Conservation (phyloP, 2,329 filamentous ascomycete genomes). For the Chaetomium sp. region DNA sequence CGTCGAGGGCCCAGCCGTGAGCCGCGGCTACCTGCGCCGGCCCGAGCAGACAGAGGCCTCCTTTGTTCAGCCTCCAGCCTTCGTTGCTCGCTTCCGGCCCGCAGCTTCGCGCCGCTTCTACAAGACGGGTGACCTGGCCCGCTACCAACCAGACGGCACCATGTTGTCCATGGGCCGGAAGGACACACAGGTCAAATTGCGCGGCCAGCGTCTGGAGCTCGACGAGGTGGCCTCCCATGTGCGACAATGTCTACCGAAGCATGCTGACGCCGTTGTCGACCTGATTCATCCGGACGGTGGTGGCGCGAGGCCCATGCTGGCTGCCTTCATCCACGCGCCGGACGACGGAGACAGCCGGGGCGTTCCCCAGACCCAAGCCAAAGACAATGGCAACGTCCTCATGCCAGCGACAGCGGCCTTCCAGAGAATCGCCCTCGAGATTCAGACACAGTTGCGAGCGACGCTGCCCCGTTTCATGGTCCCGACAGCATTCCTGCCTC, state of each 20-base stretch:
- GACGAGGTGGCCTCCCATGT: slow-evolving; percentile 2
- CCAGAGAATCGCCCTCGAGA: slow-evolving; percentile 2
- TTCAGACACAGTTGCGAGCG: slow-evolving; percentile 4
- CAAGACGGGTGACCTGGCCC: slow-evolving; percentile 7
- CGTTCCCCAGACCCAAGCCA: neutral
- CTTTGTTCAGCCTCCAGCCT: slow-evolving; percentile 5
- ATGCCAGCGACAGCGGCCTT: neutral
- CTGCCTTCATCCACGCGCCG: slow-evolving; percentile 1
- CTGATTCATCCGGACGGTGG: neutral
- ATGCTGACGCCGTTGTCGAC: slow-evolving; percentile 5
- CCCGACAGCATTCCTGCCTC: slow-evolving; percentile 3
- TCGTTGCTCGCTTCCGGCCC: neutral
- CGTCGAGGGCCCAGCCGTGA: neutral
- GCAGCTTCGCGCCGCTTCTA: slow-evolving; percentile 6
- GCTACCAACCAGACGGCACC: slow-evolving; percentile 2
- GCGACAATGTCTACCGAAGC: slow-evolving; percentile 4
- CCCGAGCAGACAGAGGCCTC: slow-evolving; percentile 2
- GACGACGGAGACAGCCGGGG: neutral
- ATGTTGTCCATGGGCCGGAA: slow-evolving; percentile 2
- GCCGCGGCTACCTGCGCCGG: slow-evolving; percentile 2
- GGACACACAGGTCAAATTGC: neutral
- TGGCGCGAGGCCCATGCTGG: slow-evolving; percentile 1
- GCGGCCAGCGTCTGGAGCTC: slow-evolving; percentile 4
- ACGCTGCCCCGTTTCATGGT: slow-evolving; percentile 4
- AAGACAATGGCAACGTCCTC: neutral